Percentiles rank a stretch among this genome's conserved stretches.
Evolutionary conservation across 83 land plant species (phyloP).

Genomic region (Thuja plicata): DNA sequence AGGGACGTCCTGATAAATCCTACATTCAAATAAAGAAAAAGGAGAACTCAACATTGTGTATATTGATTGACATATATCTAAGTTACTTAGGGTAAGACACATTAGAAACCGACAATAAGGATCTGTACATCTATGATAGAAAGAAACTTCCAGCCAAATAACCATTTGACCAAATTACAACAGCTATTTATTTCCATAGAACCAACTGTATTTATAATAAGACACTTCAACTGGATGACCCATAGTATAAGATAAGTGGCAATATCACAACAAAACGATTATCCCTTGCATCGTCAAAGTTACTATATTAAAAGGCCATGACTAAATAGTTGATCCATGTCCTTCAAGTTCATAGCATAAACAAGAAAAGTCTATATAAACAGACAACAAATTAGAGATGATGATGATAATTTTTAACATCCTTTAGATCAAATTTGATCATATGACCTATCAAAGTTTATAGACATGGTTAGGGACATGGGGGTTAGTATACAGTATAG

Average conservation of each 20-base stretch:
- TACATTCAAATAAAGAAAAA: conserved; percentile 25
- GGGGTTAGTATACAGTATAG: neutral
- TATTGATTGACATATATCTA: neutral
- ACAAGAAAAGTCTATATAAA: neutral
- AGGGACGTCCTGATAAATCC: conserved; percentile 98
- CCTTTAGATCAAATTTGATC: neutral
- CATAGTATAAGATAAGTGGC: neutral
- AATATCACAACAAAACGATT: neutral
- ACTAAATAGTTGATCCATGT: neutral
- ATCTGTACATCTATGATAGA: neutral
- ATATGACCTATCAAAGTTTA: neutral
- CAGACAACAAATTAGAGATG: neutral
- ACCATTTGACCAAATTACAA: neutral
- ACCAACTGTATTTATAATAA: neutral
- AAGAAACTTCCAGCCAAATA: neutral
- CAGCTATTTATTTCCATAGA: neutral
- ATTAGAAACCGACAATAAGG: neutral
- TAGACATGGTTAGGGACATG: neutral
- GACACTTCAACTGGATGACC: neutral
- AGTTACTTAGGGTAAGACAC: neutral
- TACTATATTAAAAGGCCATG: neutral
- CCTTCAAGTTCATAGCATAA: neutral
- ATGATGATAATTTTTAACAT: neutral
- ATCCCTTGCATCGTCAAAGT: neutral
- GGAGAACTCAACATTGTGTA: neutral